Conservation (phyloP, 2,329 filamentous ascomycete species). For the Apiospora sp. region DNA sequence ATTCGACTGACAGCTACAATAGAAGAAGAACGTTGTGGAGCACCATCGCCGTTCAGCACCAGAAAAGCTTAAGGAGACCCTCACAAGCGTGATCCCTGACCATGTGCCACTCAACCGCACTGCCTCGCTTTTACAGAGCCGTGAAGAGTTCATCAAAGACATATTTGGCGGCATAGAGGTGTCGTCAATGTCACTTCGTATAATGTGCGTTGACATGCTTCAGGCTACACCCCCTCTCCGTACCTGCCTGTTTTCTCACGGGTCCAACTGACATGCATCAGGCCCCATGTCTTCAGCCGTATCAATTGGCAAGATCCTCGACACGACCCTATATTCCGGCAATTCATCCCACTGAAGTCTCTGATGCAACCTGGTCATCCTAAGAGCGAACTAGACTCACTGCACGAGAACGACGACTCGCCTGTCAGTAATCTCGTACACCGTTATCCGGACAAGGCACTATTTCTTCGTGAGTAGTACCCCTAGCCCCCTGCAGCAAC, state of each 20-base stretch:
- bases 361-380: conserved; percentile 62
- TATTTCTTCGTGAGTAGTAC: conserved; percentile 65
- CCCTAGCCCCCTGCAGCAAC: background rate
- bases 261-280: conserved; percentile 31
- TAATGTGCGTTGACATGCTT: conserved; percentile 52
- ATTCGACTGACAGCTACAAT: conserved; percentile 21
- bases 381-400: conserved; percentile 61
- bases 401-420: conserved; percentile 64
- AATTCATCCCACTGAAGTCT: conserved; percentile 67
- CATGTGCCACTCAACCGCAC: conserved; percentile 50
- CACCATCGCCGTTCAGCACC: conserved; percentile 39
- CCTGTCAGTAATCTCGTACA: conserved; percentile 67
- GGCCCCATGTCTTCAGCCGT: conserved; percentile 65
- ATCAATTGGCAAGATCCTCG: conserved; percentile 67
- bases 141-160: conserved; percentile 62
- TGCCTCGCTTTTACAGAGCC: conserved; percentile 49
- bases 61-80: conserved; percentile 55
- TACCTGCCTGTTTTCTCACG: background rate
- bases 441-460: conserved; percentile 68
- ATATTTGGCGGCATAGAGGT: conserved; percentile 58
- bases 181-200: conserved; percentile 66
- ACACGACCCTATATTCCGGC: conserved; percentile 65
- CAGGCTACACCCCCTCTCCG: background rate
- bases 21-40: conserved; percentile 60
- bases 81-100: conserved; percentile 58